Evolutionary conservation across 257 asterid species (phyloP).

Genomic region (Solanum tarapatanum): DNA sequence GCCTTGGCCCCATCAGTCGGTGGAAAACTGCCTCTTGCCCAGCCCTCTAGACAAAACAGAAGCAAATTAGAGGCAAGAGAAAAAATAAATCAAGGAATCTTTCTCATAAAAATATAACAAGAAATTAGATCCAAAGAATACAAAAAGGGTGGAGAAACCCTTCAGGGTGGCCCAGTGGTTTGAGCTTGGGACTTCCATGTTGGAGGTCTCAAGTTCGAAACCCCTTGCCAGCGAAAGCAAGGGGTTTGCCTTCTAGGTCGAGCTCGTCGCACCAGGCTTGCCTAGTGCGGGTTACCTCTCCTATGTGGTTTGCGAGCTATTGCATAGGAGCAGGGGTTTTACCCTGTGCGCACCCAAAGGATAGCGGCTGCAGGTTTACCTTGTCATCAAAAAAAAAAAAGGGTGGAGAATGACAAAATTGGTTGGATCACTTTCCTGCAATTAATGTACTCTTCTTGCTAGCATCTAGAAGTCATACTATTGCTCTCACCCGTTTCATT

Average conservation of each 20-base stretch:
- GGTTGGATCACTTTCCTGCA: background rate
- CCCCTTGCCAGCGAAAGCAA: too few relatives aligned
- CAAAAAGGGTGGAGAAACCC: background rate
- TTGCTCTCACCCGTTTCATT: background rate
- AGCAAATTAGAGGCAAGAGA: background rate
- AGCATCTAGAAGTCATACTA: background rate
- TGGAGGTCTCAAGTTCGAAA: too few relatives aligned
- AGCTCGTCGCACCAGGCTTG: too few relatives aligned
- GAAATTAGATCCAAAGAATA: background rate
- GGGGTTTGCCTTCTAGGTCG: too few relatives aligned
- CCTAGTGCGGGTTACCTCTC: too few relatives aligned
- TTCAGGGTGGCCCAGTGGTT: too few relatives aligned
- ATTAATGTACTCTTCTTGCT: background rate
- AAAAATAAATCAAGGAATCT: background rate
- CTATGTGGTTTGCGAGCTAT: too few relatives aligned
- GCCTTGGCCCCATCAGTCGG: constrained; percentile 71
- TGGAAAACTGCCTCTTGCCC: constrained; percentile 49
- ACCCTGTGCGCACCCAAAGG: too few relatives aligned
- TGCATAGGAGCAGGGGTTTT: too few relatives aligned
- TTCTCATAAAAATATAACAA: background rate
- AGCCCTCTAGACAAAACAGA: constrained; percentile 28
- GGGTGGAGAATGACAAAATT: background rate
- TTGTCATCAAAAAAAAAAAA: background rate
- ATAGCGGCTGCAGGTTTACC: too few relatives aligned
- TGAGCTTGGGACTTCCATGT: too few relatives aligned